Evolutionary conservation across 305 asterid species (phyloP).

Genomic region (Plantago rigida): DNA sequence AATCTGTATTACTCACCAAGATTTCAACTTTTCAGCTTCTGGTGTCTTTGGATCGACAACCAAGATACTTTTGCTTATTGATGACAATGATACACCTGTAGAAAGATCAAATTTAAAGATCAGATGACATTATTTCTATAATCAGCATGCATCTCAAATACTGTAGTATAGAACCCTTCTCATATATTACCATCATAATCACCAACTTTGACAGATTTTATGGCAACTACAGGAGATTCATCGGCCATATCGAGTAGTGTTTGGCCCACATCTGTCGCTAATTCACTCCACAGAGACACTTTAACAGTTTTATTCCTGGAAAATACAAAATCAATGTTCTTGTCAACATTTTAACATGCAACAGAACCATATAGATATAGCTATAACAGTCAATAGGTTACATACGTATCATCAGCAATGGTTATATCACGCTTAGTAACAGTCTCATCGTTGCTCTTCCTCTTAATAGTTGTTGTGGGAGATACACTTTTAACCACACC

Average conservation of each 20-base stretch:
- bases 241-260: conserved; percentile 70
- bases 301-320: conserved; percentile 85
- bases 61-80: conserved; percentile 60
- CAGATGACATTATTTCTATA: neutral
- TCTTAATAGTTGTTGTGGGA: conserved; percentile 63
- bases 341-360: neutral
- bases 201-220: conserved; percentile 79
- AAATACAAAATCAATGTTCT: neutral
- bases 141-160: neutral
- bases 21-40: conserved; percentile 66
- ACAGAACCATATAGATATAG: conserved; percentile 4
- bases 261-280: conserved; percentile 72
- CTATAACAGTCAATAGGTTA: neutral
- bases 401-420: conserved; percentile 87
- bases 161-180: neutral
- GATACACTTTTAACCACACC: conserved; percentile 79
- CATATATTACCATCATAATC: conserved; percentile 62
- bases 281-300: conserved; percentile 77
- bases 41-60: conserved; percentile 68
- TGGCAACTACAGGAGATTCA: conserved; percentile 79
- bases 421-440: conserved; percentile 83
- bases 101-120: neutral
- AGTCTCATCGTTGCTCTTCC: conserved; percentile 66
- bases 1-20: conserved; percentile 43
- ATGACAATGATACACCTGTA: conserved; percentile 75